A percentile compares a stretch with the other conserved stretches of the same genome.
phyloP scores from a whole-genome alignment of 805 yeast genomes.

The Tetrapisispora arboricola region DNA sequence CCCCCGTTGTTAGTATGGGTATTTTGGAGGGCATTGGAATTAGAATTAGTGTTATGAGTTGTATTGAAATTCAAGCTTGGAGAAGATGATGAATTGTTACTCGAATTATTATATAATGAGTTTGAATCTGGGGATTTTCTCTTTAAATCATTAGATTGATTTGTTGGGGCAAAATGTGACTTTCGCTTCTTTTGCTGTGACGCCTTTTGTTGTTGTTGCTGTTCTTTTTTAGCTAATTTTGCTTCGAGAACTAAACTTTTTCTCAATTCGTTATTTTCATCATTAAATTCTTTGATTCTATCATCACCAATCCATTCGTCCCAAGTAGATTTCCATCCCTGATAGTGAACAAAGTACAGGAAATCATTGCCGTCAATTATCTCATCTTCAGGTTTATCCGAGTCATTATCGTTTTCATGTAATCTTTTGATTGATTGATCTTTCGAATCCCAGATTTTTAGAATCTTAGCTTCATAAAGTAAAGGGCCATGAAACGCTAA shows the following conservation, averaged over 20 bases:
- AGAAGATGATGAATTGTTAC: not conserved
- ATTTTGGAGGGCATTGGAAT: too few species aligned
- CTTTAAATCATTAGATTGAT: slow-evolving; percentile 1
- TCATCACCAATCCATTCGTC: slow-evolving; percentile 86
- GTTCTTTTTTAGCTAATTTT: slow-evolving; percentile 23
- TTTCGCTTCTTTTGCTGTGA: slow-evolving; percentile 17
- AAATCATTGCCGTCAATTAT: slow-evolving; percentile 30
- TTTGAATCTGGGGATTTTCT: not conserved
- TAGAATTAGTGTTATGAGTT: not conserved
- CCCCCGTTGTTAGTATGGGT: too few species aligned
- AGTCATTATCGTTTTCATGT: slow-evolving; percentile 1
- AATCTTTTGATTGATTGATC: slow-evolving; percentile 18
- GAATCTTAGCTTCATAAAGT: slow-evolving; percentile 76
- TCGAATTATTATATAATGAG: not conserved
- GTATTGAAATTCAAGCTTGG: not conserved
- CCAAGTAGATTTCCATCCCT: slow-evolving; percentile 94
- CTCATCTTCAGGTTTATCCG: slow-evolving; percentile 21
- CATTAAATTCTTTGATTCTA: slow-evolving; percentile 57
- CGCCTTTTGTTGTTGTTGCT: slow-evolving; percentile 24
- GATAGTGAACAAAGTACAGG: slow-evolving; percentile 67
- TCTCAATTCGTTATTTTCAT: slow-evolving; percentile 56
- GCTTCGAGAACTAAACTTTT: slow-evolving; percentile 48
- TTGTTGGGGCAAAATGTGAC: not conserved
- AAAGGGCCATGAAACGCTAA: slow-evolving; percentile 87
- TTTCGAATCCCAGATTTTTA: slow-evolving; percentile 48